These are phyloP conservation scores for Nothophytophthora sp. DNA, from an alignment of 352 stramenopile genomes.

Conservation along the genomic window DNA sequence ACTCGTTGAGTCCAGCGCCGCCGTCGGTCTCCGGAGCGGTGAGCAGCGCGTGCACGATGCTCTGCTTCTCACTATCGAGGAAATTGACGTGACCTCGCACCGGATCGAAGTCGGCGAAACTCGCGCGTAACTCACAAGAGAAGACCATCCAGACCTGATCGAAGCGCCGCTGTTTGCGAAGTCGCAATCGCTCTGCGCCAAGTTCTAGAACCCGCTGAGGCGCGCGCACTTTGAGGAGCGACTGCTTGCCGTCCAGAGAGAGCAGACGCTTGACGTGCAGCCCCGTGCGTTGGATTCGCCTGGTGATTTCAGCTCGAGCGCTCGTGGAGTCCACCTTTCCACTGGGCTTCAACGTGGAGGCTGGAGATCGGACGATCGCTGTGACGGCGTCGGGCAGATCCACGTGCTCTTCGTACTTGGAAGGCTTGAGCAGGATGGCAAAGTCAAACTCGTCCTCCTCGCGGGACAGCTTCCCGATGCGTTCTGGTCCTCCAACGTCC, in stretches of 20 bases:
- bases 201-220: constrained; percentile 65
- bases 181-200: constrained; percentile 60
- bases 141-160: constrained; percentile 86
- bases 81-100: constrained; percentile 45
- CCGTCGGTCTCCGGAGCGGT: constrained; percentile 40
- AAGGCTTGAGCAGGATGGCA: constrained; percentile 80
- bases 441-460: constrained; percentile 84
- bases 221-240: constrained; percentile 76
- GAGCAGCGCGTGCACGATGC: constrained; percentile 70
- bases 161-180: constrained; percentile 67
- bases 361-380: constrained; percentile 1
- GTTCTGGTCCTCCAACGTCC: constrained; percentile 22
- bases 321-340: constrained; percentile 14
- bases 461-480: constrained; percentile 59
- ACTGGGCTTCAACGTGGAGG: constrained; percentile 15
- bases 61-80: constrained; percentile 83
- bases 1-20: constrained; percentile 75
- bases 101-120: constrained; percentile 69
- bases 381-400: constrained; percentile 25
- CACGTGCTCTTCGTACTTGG: constrained; percentile 64
- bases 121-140: constrained; percentile 60
- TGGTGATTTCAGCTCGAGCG: constrained; percentile 41
- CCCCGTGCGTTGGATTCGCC: constrained; percentile 57
- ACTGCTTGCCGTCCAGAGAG: constrained; percentile 74
- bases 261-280: constrained; percentile 74